Evolutionary conservation across 129 eudicot species (phyloP), one percentile per base, ranked within the genome.

Genomic region (Glebionis coronaria): DNA sequence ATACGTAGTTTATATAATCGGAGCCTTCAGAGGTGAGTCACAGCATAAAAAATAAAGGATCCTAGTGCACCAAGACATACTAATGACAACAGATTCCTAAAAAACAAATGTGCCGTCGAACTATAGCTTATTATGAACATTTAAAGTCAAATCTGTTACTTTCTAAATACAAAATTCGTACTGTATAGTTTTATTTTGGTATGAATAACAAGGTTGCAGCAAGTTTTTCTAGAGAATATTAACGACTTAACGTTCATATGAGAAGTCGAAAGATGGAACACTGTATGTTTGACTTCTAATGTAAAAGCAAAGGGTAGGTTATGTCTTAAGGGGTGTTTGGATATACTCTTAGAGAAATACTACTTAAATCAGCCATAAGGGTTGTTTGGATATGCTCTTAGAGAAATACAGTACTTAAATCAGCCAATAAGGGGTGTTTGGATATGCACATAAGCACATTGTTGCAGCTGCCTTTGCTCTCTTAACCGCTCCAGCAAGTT

Each of bases 251-350:
- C 19, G 4, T 49, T 5, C 8, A 4, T 49, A 49, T 14, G 54
- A 49, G 8, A 28, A 59, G 20, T 71, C 11, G 14, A 18, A 35
- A 1, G 42, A 35, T 2, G 42, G 9, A 35, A 18, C 27, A 14
- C 10, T 13, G 45, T 54, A 27, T 8, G 19, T 63, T 53, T 73
- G 71, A 55, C 77, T 38, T 63, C 56, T 10, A 63, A 63, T 40
- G 47, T 63, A 65, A 73, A 63, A 54, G 46, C 49, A 67, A 66
- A 35, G 45, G 15, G 25, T 51, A 5, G n/a, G n/a, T n/a, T n/a
- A n/a, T n/a, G n/a, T n/a, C n/a, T n/a, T n/a, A n/a, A n/a, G n/a
- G n/a, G n/a, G n/a, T n/a, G n/a, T n/a, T n/a, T n/a, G n/a, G n/a
- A n/a, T n/a, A n/a, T n/a, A n/a, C n/a, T n/a, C n/a, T n/a, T n/a